These are phyloP conservation scores for Viridothelium virens DNA, from an alignment of 495 filamentous ascomycete species.

Conservation along the genomic window DNA sequence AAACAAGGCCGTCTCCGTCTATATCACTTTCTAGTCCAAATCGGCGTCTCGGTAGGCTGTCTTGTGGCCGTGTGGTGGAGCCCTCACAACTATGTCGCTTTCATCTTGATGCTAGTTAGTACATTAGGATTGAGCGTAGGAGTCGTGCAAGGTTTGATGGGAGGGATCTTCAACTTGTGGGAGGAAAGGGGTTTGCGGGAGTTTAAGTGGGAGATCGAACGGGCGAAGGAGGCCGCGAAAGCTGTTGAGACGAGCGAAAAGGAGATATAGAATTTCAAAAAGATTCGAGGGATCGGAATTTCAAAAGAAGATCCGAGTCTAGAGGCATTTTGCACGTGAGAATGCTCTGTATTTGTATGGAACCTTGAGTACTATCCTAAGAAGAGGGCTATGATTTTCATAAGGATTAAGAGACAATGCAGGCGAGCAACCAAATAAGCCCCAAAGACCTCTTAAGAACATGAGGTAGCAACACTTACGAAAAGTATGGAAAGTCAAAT, in stretches of 20 bases:
- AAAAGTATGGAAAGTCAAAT: too few relatives aligned
- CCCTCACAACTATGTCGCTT: conserved; percentile 64
- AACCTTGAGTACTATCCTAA: background rate
- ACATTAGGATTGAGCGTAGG: conserved; percentile 69
- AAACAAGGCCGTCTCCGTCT: conserved; percentile 62
- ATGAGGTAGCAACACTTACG: too few relatives aligned
- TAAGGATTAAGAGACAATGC: too few relatives aligned
- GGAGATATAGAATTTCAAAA: background rate
- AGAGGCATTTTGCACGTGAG: background rate
- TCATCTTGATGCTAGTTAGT: conserved; percentile 70
- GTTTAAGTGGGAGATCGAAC: conserved; percentile 88
- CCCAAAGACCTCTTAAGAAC: too few relatives aligned
- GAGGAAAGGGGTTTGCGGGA: conserved; percentile 82
- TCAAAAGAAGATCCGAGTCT: background rate
- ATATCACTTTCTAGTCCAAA: conserved; percentile 59
- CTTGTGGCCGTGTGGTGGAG: conserved; percentile 80
- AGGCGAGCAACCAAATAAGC: too few relatives aligned
- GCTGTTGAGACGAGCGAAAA: background rate
- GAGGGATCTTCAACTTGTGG: conserved; percentile 72
- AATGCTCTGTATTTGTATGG: background rate
- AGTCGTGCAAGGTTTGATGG: conserved; percentile 74
- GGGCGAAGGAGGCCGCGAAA: conserved; percentile 44
- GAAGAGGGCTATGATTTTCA: background rate
- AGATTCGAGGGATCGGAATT: background rate
- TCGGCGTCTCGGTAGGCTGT: conserved; percentile 60